Conservation (phyloP, 139 green algal species). For the Yamagishiella unicocca region DNA sequence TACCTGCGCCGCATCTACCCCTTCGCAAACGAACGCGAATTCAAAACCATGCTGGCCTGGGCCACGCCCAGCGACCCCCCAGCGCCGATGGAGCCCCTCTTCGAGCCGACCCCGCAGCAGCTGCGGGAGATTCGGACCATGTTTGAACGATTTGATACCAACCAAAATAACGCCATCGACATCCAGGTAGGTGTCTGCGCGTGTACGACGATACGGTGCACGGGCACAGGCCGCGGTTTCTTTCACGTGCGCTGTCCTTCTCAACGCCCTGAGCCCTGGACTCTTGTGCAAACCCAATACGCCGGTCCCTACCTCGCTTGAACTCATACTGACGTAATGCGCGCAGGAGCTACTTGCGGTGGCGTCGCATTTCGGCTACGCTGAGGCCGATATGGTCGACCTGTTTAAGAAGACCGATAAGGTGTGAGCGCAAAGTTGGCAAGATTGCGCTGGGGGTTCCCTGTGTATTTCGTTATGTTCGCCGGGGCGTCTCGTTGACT, state of each 20-base stretch:
- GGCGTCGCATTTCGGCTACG: not conserved
- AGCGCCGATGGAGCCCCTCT: not conserved
- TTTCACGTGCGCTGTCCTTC: too few relatives aligned
- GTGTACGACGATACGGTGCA: too few relatives aligned
- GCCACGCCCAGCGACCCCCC: not conserved
- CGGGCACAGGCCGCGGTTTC: too few relatives aligned
- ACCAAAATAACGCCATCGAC: slow-evolving; percentile 11
- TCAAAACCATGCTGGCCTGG: slow-evolving; percentile 13
- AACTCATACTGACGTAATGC: too few relatives aligned
- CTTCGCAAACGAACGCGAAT: not conserved
- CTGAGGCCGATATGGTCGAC: not conserved
- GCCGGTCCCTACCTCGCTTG: too few relatives aligned
- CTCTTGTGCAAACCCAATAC: too few relatives aligned
- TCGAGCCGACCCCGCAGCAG: slow-evolving; percentile 1
- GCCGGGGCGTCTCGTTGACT: too few relatives aligned
- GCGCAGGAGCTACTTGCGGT: slow-evolving; percentile 14
- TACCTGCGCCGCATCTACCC: slow-evolving; percentile 42
- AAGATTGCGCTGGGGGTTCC: too few relatives aligned
- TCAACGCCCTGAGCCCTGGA: too few relatives aligned
- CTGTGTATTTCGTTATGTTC: too few relatives aligned
- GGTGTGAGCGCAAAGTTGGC: not conserved
- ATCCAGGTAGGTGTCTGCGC: not conserved
- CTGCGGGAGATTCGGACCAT: slow-evolving; percentile 30
- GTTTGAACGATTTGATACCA: slow-evolving; percentile 11
- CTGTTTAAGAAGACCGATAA: slow-evolving; percentile 23